phyloP scores from a whole-genome alignment of 148 eudicot genomes.

The Cornus florida region DNA sequence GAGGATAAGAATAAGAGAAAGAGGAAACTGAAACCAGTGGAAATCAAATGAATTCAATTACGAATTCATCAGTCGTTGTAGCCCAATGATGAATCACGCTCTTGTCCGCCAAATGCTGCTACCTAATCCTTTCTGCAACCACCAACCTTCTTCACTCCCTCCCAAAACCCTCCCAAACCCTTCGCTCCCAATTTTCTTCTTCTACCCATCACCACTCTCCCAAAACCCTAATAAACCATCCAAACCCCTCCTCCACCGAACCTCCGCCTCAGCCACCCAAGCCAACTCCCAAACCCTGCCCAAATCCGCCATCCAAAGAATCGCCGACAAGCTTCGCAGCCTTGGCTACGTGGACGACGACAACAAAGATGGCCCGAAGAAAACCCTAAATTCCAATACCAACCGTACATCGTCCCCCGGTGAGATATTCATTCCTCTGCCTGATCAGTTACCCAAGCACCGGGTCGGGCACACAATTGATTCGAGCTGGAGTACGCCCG shows the following conservation, averaged over 20 bases:
- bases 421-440: constrained; percentile 71
- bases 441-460: constrained; percentile 51
- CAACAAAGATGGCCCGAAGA: background rate
- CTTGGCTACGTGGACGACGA: constrained; percentile 68
- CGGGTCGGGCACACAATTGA: constrained; percentile 94
- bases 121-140: constrained; percentile 16
- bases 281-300: constrained; percentile 34
- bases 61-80: no score
- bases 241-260: constrained; percentile 14
- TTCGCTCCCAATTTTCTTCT: constrained; percentile 16
- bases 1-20: no score
- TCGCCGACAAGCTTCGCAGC: constrained; percentile 87
- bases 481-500: constrained; percentile 83
- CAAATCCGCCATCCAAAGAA: constrained; percentile 82
- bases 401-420: constrained; percentile 33
- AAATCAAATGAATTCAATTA: no score
- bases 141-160: constrained; percentile 20
- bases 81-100: no score
- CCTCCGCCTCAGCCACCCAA: constrained; percentile 28
- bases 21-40: no score
- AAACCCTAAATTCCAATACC: background rate
- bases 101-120: constrained; percentile 14
- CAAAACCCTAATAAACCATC: constrained; percentile 14
- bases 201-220: constrained; percentile 14
- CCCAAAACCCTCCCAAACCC: constrained; percentile 19